These are phyloP conservation scores for Mrakia hoshinonis DNA, from an alignment of 768 basidiomycete genomes.

Conservation along the genomic window DNA sequence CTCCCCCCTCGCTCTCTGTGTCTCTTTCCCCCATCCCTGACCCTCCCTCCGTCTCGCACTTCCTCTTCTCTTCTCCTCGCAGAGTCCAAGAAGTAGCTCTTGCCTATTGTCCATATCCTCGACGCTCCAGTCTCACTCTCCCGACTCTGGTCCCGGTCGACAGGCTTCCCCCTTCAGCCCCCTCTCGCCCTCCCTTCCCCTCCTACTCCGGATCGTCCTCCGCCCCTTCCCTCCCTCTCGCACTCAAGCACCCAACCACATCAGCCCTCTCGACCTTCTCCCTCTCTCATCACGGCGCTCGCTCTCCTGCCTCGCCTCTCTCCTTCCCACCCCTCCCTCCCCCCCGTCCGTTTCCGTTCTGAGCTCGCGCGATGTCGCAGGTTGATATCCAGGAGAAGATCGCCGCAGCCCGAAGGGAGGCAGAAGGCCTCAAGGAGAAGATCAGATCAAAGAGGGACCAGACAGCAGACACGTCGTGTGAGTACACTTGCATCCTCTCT, in stretches of 20 bases:
- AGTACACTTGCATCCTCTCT: conserved; percentile 41
- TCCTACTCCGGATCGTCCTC: not conserved
- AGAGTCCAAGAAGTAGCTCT: no score
- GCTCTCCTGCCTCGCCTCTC: no score
- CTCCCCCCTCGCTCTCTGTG: no score
- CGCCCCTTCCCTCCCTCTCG: no score
- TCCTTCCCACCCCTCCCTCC: not conserved
- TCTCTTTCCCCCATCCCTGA: no score
- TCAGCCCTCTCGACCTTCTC: not conserved
- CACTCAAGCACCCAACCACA: no score
- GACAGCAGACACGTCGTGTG: conserved; percentile 93
- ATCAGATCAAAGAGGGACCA: conserved; percentile 93
- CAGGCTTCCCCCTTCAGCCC: not conserved
- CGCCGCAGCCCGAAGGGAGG: conserved; percentile 91
- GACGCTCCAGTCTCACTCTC: not conserved
- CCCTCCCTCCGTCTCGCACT: no score
- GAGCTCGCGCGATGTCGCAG: conserved; percentile 35
- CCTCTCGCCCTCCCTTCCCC: not conserved
- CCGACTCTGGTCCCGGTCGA: no score
- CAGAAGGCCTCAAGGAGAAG: conserved; percentile 96
- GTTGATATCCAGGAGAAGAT: conserved; percentile 50
- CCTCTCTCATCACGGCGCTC: not conserved
- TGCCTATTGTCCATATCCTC: no score
- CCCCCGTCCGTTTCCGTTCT: not conserved
- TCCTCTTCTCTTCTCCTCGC: no score